Percentiles rank a stretch among this genome's conserved stretches.
These are phyloP conservation scores for Tylopilus subfusipes DNA, from an alignment of 768 basidiomycete species.

Conservation along the genomic window DNA sequence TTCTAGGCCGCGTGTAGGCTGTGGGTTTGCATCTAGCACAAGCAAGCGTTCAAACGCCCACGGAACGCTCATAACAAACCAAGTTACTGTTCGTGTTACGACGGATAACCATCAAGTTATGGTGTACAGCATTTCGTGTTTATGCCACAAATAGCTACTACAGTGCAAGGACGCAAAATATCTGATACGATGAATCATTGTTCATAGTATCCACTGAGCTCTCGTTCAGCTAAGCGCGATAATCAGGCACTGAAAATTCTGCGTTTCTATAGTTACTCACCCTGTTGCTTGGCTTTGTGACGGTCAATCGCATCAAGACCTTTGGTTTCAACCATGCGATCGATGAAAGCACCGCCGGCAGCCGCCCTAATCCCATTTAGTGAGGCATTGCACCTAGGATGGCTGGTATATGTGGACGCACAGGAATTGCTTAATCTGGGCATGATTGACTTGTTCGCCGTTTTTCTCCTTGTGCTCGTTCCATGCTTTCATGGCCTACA, in stretches of 20 bases:
- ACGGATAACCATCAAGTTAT: background rate
- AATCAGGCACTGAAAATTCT: background rate
- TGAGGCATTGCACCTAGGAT: background rate
- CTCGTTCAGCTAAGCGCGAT: constrained; percentile 9
- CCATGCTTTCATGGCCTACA: constrained; percentile 63
- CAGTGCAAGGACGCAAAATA: background rate
- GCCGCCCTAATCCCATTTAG: constrained; percentile 43
- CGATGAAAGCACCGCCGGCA: constrained; percentile 51
- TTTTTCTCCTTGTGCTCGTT: constrained; percentile 48
- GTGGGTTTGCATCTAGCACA: background rate
- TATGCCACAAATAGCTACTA: background rate
- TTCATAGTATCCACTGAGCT: background rate
- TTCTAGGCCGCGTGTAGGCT: background rate
- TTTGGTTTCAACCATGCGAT: constrained; percentile 54
- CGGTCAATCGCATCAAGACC: constrained; percentile 49
- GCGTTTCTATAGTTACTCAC: constrained; percentile 14
- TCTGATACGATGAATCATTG: background rate
- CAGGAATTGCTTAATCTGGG: constrained; percentile 48
- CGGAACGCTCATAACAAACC: background rate
- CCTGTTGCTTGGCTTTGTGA: constrained; percentile 40
- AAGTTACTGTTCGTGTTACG: background rate
- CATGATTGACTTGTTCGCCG: constrained; percentile 50
- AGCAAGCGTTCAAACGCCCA: background rate
- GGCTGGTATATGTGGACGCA: constrained; percentile 34
- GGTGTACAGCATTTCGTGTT: constrained; percentile 7